Conservation (phyloP, 2,329 filamentous ascomycete species). For the Botrytis hyacinthi region DNA sequence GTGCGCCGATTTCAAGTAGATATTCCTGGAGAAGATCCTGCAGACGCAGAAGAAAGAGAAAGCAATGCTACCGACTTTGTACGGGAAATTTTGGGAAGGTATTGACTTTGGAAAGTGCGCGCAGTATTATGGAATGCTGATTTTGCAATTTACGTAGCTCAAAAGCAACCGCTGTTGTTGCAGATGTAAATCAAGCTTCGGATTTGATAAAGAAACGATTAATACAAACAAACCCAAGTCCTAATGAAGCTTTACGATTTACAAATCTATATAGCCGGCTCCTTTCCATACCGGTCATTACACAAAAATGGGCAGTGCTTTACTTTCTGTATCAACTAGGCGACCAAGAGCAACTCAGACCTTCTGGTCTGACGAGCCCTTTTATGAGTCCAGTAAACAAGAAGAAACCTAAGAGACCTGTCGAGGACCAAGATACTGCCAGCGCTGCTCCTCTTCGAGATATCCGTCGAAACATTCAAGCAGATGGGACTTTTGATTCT, state of each 20-base stretch:
- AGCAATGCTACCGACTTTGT: constrained; percentile 57
- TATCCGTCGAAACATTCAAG: constrained; percentile 24
- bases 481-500: constrained; percentile 26
- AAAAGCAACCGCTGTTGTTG: constrained; percentile 37
- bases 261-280: constrained; percentile 88
- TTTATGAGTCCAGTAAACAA: constrained; percentile 38
- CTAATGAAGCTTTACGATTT: constrained; percentile 75
- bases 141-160: constrained; percentile 28
- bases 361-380: constrained; percentile 35
- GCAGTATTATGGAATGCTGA: constrained; percentile 15
- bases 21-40: constrained; percentile 64
- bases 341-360: constrained; percentile 38
- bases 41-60: constrained; percentile 65
- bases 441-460: constrained; percentile 17
- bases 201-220: constrained; percentile 90
- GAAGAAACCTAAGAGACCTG: not conserved
- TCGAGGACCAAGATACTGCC: constrained; percentile 11
- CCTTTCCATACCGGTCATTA: constrained; percentile 84
- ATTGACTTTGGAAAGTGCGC: constrained; percentile 10
- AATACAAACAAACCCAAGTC: constrained; percentile 71
- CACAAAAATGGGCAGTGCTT: constrained; percentile 95
- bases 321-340: constrained; percentile 85
- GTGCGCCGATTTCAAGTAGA: constrained; percentile 71
- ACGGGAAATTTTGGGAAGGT: constrained; percentile 45
- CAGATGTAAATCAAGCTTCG: constrained; percentile 79